Evolutionary conservation across 2,329 filamentous ascomycete genomes (phyloP).

Genomic region (Neocucurbitaria cava): DNA sequence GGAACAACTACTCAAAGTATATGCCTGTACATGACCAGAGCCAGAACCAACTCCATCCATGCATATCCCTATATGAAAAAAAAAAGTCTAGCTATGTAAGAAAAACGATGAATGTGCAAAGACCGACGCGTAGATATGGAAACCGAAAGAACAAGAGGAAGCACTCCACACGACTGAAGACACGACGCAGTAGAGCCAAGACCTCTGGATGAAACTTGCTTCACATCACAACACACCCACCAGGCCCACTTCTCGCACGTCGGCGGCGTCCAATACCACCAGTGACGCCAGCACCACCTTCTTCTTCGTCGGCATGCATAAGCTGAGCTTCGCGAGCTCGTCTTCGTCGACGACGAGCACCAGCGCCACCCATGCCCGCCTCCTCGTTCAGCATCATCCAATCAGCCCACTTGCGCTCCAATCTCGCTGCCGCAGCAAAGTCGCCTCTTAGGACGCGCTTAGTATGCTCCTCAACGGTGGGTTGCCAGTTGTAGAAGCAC

Average conservation of each 20-base stretch:
- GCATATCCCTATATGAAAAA: background rate
- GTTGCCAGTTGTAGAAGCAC: conserved; percentile 95
- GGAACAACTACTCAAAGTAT: conserved; percentile 6
- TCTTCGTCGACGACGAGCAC: conserved; percentile 73
- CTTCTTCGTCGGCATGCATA: conserved; percentile 81
- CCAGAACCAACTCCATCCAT: conserved; percentile 14
- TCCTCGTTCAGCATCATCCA: conserved; percentile 95
- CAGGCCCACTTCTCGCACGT: conserved; percentile 56
- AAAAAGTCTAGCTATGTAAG: background rate
- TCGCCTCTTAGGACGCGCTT: conserved; percentile 84
- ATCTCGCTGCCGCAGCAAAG: conserved; percentile 72
- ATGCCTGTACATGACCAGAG: conserved; percentile 1
- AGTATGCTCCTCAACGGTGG: conserved; percentile 91
- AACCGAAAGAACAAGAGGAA: too few species aligned
- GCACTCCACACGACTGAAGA: too few species aligned
- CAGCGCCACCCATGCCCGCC: conserved; percentile 69
- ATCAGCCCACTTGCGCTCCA: conserved; percentile 91
- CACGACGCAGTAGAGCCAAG: too few species aligned
- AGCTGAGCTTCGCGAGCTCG: conserved; percentile 82
- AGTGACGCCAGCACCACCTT: conserved; percentile 55
- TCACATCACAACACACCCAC: conserved; percentile 59
- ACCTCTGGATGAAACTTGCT: too few species aligned
- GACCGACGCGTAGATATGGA: background rate
- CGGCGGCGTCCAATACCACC: conserved; percentile 53
- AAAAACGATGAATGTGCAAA: background rate